phyloP scores from a whole-genome alignment of 371 early-diverging fungal species.

The Conidiobolus incongruus region DNA sequence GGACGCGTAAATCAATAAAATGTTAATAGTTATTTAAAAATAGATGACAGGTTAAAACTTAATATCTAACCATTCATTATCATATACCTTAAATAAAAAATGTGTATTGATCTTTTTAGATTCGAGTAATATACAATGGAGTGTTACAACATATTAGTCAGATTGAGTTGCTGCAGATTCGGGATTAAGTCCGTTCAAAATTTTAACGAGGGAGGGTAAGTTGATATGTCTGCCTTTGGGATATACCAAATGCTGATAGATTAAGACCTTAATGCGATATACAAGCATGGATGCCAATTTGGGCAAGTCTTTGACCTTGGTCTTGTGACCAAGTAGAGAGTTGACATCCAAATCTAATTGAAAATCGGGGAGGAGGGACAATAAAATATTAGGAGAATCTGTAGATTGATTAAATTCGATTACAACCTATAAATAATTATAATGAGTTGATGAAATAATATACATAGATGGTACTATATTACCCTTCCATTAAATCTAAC shows the following conservation, averaged over 20 bases:
- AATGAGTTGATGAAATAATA: not conserved
- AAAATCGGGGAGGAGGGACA: conserved; percentile 46
- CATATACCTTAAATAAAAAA: too few species aligned
- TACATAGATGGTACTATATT: conserved; percentile 4
- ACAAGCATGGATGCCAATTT: conserved; percentile 69
- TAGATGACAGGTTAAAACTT: too few species aligned
- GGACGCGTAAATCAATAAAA: too few species aligned
- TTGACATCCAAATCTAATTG: conserved; percentile 63
- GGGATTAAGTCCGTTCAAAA: too few species aligned
- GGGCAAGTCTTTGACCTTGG: conserved; percentile 85
- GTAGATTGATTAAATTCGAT: conserved; percentile 19
- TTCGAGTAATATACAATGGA: too few species aligned
- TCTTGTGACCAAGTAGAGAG: conserved; percentile 72
- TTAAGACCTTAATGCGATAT: conserved; percentile 38
- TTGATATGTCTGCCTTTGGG: conserved; percentile 13
- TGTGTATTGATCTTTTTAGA: too few species aligned
- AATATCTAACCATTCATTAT: too few species aligned
- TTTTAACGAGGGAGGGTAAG: too few species aligned
- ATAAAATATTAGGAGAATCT: conserved; percentile 22
- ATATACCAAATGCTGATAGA: conserved; percentile 34
- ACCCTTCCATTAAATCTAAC: conserved; percentile 74
- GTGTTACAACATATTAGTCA: too few species aligned
- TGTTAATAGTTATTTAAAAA: too few species aligned
- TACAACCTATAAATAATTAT: conserved; percentile 15
- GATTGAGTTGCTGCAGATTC: too few species aligned